Evolutionary conservation across 192 early-diverging fungal genomes (phyloP), one percentile per base, ranked within the genome.

Genomic region (Backusella mclennaniae): DNA sequence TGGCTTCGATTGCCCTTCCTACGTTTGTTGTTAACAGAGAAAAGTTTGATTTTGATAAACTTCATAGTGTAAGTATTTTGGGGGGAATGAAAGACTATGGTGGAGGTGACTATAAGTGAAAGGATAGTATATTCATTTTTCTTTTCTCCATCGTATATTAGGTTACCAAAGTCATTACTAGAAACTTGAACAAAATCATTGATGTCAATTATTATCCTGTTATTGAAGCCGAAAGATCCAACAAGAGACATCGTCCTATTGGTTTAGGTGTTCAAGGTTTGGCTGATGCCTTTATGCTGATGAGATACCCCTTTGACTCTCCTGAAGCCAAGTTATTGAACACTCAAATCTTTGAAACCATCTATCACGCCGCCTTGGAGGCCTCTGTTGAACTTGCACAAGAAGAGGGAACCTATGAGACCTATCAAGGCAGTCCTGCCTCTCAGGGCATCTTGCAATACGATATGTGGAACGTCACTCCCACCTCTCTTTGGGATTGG

Each of bases 231-330:
- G 88, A 90, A 31, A 79, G 80, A 73, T 96, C 95, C 73, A 99
- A 99, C 90, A 87, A 95, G 88, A 94, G 94, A 66, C 95, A 99
- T 84, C 90, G 97, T 21, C 97, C 97, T n/a, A 93, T 99, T 77
- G 97, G 96, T 41, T 82, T 99, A n/a, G 97, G 97, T 74, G 96
- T 99, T 15, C 97, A 99, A 87, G 97, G 97, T 75, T 90, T 99
- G 33, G 97, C 97, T 21, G 97, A 99, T 87, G 89, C 96, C 1
- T 98, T 99, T 77, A 94, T 99, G 86, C 89, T 93, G 80, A 91
- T 98, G 94, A 94, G 96, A 67, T 86, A 93, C 84, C 94, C 96
- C 36, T 99, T 98, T 67, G 97, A 99, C 76, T 97, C 95, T 14
- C 80, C 85, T 11, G 92, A 92, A 78, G 96, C 97, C 26, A 85